A percentile compares a stretch with the other conserved stretches of the same genome.
Evolutionary conservation across 192 early-diverging fungal species (phyloP).

Genomic region (Cetraspora pellucida): DNA sequence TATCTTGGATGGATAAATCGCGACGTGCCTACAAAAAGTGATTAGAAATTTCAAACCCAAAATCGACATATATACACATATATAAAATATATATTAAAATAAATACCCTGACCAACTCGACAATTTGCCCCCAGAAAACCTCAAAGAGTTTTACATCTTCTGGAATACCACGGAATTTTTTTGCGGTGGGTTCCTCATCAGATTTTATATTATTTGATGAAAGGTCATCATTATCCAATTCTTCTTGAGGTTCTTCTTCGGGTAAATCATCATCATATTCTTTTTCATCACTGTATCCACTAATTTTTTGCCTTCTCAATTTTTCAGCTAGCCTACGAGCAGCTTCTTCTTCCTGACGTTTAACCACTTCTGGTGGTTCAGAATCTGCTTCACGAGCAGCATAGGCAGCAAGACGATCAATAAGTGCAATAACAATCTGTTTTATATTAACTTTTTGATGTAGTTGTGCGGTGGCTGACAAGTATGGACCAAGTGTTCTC

Average conservation of each 20-base stretch:
- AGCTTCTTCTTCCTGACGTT: conserved; percentile 46
- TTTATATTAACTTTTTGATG: conserved; percentile 95
- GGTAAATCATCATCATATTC: conserved; percentile 35
- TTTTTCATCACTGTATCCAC: conserved; percentile 39
- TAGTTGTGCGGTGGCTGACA: conserved; percentile 89
- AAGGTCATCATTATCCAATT: conserved; percentile 32
- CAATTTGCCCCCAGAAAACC: conserved; percentile 97
- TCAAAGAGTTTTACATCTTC: conserved; percentile 90
- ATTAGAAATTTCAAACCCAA: not conserved
- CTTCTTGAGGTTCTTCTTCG: conserved; percentile 43
- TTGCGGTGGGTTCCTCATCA: conserved; percentile 43
- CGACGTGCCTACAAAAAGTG: conserved; percentile 67
- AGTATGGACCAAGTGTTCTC: conserved; percentile 82
- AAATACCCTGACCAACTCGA: conserved; percentile 79
- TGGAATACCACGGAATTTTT: conserved; percentile 75
- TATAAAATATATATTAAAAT: not conserved
- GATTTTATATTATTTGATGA: conserved; percentile 16
- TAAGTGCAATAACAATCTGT: conserved; percentile 91
- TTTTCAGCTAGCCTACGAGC: conserved; percentile 38
- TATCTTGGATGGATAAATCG: conserved; percentile 90
- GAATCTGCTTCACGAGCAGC: conserved; percentile 77
- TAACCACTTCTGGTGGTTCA: conserved; percentile 38
- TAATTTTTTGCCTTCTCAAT: conserved; percentile 33
- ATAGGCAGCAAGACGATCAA: conserved; percentile 92
- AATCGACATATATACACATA: not conserved